Evolutionary conservation across 805 yeast genomes (phyloP), one percentile per base, ranked within the genome.

Genomic region (Suhomyces pyralidae): DNA sequence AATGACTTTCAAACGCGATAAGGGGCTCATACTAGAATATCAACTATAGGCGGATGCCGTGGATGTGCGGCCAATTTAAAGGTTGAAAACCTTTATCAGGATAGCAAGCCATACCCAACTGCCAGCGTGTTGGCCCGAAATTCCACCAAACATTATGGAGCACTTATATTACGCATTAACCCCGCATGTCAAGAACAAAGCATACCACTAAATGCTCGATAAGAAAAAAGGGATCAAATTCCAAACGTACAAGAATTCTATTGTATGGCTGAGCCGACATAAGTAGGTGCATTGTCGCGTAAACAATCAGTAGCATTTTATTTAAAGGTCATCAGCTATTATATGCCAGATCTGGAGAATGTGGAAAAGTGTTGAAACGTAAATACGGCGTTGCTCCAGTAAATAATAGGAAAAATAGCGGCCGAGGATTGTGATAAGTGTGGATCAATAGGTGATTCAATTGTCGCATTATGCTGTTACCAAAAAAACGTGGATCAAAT

Each of bases 301-400:
- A 2, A 42, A 42, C 45, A 42, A 42, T 42, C 17, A 14, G 22
- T 14, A 20, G 10, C 14, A 24, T 24, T 42, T 42, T 42, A 24
- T 12, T 24, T 24, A 24, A 42, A 42, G 45, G 17, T 42, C 45
- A 42, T 42, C 45, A 42, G 30, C 30, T 24, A 42, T 42, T 42
- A 42, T 42, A 22, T 20, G 45, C 45, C 17, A 42, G 45, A 42
- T 42, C 45, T 24, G 45, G 45, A 42, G 45, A 42, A 42, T 42
- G 45, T 22, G 30, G 8, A 42, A 17, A 14, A 17, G 45, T 42
- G 20, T 42, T 14, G 26, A 42, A 42, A 24, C 26, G 45, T 17
- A 22, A 42, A 42, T 24, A 42, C 45, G 30, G 45, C 30, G 45
- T 42, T 22, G 45, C 17, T 24, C 30, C 28, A n/a, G 24, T 10